Percentiles rank a stretch among this genome's conserved stretches.
These are phyloP conservation scores for Pythium aristosporum DNA, from an alignment of 352 stramenopile genomes.

Conservation along the genomic window DNA sequence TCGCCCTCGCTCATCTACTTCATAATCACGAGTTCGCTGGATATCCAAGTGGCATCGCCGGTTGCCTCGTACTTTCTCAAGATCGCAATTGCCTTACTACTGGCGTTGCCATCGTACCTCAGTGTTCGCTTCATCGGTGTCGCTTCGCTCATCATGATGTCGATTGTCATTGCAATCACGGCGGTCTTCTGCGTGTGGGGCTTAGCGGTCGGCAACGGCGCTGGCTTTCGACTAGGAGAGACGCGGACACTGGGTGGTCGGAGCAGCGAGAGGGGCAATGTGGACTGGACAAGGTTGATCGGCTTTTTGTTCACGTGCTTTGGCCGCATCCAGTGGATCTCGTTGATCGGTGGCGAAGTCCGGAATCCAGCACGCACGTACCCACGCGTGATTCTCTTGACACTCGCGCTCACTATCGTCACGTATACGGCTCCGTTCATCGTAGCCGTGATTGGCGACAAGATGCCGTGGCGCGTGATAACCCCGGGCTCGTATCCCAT, in stretches of 20 bases:
- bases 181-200: constrained; percentile 39
- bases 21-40: constrained; percentile 25
- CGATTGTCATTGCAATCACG: constrained; percentile 36
- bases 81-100: constrained; percentile 30
- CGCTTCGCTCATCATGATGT: constrained; percentile 25
- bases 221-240: constrained; percentile 29
- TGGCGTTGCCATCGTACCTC: constrained; percentile 39
- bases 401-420: constrained; percentile 54
- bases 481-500: no score
- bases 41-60: constrained; percentile 27
- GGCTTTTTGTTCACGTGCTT: constrained; percentile 95
- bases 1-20: constrained; percentile 48
- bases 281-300: constrained; percentile 30
- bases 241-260: background rate
- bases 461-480: no score
- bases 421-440: constrained; percentile 24
- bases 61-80: constrained; percentile 34
- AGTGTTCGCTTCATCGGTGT: constrained; percentile 33
- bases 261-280: no score
- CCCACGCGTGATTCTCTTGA: constrained; percentile 61
- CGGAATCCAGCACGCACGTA: constrained; percentile 42
- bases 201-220: no score
- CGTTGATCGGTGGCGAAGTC: constrained; percentile 85
- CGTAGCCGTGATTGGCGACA: background rate
- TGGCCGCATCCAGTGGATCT: constrained; percentile 85